A percentile compares a stretch with the other conserved stretches of the same genome.
Conservation (phyloP, 2,329 filamentous ascomycete genomes). For the Chaetomium sp. region DNA sequence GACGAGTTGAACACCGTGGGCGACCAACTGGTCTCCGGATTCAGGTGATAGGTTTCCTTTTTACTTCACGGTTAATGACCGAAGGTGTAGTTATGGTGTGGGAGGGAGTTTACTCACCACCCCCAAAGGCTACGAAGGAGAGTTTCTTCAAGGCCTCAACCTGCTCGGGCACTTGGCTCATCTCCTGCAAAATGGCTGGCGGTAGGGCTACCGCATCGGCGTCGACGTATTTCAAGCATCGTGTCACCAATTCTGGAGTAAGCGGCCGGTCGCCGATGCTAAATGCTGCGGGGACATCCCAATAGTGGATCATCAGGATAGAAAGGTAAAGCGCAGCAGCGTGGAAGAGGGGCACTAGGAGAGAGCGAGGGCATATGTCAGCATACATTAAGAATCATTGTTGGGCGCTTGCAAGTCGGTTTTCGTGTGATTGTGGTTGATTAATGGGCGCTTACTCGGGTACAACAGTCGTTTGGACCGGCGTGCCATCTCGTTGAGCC, state of each 20-base stretch:
- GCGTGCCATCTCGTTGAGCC: conserved; percentile 14
- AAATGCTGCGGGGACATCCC: conserved; percentile 25
- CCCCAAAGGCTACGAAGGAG: conserved; percentile 31
- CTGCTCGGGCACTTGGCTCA: conserved; percentile 31
- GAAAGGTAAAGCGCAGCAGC: conserved; percentile 29
- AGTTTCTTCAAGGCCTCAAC: conserved; percentile 30
- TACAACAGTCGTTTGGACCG: conserved; percentile 17
- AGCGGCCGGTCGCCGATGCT: conserved; percentile 30
- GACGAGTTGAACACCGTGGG: conserved; percentile 29
- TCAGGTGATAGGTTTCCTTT: conserved; percentile 33
- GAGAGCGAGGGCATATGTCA: background rate
- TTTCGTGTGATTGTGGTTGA: background rate
- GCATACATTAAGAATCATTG: background rate
- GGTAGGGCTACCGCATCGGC: conserved; percentile 29
- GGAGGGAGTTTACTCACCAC: conserved; percentile 27
- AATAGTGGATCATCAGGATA: conserved; percentile 28
- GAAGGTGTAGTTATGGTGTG: background rate
- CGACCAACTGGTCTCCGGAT: conserved; percentile 33
- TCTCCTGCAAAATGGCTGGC: conserved; percentile 38
- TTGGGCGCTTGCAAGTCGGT: background rate
- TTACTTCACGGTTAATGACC: background rate
- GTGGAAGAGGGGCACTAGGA: conserved; percentile 35
- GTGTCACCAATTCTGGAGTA: conserved; percentile 29
- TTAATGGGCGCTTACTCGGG: conserved; percentile 17
- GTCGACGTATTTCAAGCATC: conserved; percentile 27